These are phyloP conservation scores for Xylaria arbuscula DNA, from an alignment of 2,329 filamentous ascomycete genomes.

Conservation along the genomic window DNA sequence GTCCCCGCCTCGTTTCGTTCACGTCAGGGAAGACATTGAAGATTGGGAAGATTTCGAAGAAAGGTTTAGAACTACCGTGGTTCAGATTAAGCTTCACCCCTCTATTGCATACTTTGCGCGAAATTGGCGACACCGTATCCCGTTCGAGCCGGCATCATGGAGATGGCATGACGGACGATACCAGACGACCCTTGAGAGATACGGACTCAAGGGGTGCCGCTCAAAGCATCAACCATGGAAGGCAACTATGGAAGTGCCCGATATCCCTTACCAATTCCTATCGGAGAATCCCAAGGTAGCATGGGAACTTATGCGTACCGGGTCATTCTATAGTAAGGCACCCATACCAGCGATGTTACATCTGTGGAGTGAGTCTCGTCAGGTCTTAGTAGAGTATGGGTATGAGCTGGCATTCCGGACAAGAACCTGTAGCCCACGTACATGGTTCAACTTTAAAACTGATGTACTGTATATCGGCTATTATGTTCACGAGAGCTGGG, in stretches of 20 bases:
- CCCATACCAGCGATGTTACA: conserved; percentile 46
- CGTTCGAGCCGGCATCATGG: neutral
- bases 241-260: conserved; percentile 30
- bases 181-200: conserved; percentile 31
- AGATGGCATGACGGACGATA: conserved; percentile 1
- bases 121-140: conserved; percentile 32
- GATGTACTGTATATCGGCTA: conserved; percentile 35
- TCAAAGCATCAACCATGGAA: conserved; percentile 33
- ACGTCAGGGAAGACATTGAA: conserved; percentile 29
- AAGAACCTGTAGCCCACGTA: conserved; percentile 36
- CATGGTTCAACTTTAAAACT: conserved; percentile 42
- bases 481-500: no score
- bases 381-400: conserved; percentile 33
- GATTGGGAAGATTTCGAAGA: conserved; percentile 26
- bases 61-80: conserved; percentile 23
- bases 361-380: conserved; percentile 47
- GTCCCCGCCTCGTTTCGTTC: conserved; percentile 40
- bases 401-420: conserved; percentile 42
- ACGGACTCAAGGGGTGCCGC: conserved; percentile 28
- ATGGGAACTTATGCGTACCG: conserved; percentile 36
- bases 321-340: conserved; percentile 36
- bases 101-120: conserved; percentile 37
- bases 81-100: conserved; percentile 36
- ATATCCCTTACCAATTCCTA: conserved; percentile 31
- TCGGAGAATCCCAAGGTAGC: conserved; percentile 23